Percentiles rank a stretch among this genome's conserved stretches.
phyloP scores from a whole-genome alignment of 495 filamentous ascomycete species.

The Hyaloscypha variabilis region DNA sequence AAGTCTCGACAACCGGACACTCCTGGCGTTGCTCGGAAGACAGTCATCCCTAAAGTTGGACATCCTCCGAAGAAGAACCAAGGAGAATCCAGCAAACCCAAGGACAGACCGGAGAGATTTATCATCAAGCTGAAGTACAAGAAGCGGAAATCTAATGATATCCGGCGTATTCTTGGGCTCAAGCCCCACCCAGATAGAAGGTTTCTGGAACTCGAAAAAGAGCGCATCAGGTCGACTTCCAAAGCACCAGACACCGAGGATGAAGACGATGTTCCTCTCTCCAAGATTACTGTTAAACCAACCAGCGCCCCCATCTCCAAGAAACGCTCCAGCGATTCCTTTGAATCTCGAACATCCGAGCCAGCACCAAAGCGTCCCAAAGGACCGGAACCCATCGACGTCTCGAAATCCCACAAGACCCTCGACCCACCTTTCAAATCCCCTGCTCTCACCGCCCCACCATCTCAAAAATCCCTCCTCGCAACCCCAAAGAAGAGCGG shows the following conservation, averaged over 20 bases:
- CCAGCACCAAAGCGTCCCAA: constrained; percentile 26
- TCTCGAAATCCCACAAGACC: constrained; percentile 16
- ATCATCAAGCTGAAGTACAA: constrained; percentile 33
- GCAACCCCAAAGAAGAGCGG: constrained; percentile 30
- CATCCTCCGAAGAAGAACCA: constrained; percentile 29
- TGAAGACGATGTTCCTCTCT: constrained; percentile 15
- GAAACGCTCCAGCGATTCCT: constrained; percentile 18
- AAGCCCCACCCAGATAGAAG: not conserved
- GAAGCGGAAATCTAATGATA: constrained; percentile 19
- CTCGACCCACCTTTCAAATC: constrained; percentile 27
- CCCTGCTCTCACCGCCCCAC: constrained; percentile 15
- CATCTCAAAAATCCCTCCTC: constrained; percentile 24
- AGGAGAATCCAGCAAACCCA: constrained; percentile 17
- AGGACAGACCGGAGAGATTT: not conserved
- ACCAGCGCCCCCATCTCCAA: not conserved
- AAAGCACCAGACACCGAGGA: not conserved
- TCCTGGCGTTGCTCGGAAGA: constrained; percentile 32
- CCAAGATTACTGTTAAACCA: not conserved
- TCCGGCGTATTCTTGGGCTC: constrained; percentile 18
- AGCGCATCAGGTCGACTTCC: constrained; percentile 1
- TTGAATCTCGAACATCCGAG: constrained; percentile 16
- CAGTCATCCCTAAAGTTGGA: constrained; percentile 22
- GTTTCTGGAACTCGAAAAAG: constrained; percentile 19
- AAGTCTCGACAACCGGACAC: constrained; percentile 28
- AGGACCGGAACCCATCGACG: constrained; percentile 15